Conservation (phyloP, 1,284 basidiomycete genomes). For the Ceratobasidium sp. region DNA sequence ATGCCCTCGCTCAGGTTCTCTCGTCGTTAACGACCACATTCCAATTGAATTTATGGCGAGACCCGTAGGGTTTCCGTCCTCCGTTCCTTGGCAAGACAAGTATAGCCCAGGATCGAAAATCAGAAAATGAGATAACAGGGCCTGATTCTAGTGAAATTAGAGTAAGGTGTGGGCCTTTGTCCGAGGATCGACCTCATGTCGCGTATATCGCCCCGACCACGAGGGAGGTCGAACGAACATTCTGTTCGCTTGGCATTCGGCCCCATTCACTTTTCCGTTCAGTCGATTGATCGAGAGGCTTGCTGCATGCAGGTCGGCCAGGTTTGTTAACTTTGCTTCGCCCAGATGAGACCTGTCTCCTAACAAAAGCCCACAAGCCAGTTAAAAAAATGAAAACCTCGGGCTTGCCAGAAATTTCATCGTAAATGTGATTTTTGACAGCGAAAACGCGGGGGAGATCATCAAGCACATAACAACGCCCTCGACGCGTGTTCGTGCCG, state of each 20-base stretch:
- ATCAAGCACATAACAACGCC: too few relatives aligned
- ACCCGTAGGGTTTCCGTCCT: not conserved
- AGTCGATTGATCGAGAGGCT: too few relatives aligned
- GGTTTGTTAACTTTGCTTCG: too few relatives aligned
- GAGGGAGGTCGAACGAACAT: not conserved
- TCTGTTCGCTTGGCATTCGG: not conserved
- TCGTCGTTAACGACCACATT: not conserved
- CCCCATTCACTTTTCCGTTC: not conserved
- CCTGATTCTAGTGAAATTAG: not conserved
- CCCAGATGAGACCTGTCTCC: too few relatives aligned
- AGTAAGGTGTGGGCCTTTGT: not conserved
- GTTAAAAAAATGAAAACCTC: too few relatives aligned
- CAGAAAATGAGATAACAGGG: not conserved
- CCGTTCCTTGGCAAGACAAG: constrained; percentile 21
- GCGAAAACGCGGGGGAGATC: too few relatives aligned
- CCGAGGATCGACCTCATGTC: not conserved
- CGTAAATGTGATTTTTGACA: too few relatives aligned
- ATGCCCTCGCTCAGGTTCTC: not conserved
- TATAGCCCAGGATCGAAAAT: not conserved
- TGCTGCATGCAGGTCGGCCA: too few relatives aligned
- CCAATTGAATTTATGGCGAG: not conserved
- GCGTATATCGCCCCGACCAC: not conserved
- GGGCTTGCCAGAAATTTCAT: too few relatives aligned
- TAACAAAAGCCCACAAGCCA: too few relatives aligned
- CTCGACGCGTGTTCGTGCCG: too few relatives aligned